A percentile compares a stretch with the other conserved stretches of the same genome.
phyloP scores from a whole-genome alignment of 176 grass and related monocot genomes.

The Luzula sylvatica region DNA sequence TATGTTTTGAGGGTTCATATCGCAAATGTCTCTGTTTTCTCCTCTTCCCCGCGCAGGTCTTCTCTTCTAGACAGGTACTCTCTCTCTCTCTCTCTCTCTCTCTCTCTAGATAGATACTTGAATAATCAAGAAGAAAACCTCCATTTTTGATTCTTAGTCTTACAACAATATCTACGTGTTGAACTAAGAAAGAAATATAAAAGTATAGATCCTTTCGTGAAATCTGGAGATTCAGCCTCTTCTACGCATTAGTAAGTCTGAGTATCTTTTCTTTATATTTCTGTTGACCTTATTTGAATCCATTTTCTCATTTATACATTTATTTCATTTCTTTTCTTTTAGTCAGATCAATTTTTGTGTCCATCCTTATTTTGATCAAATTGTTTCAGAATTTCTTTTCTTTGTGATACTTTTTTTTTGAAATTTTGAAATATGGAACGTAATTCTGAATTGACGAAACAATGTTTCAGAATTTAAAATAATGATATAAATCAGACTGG shows the following conservation, averaged over 20 bases:
- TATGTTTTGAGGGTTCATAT: not conserved
- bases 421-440: too few relatives aligned
- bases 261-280: constrained; percentile 2
- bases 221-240: not conserved
- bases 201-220: not conserved
- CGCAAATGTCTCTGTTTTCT: not conserved
- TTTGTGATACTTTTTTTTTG: too few relatives aligned
- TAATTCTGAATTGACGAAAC: too few relatives aligned
- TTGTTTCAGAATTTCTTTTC: too few relatives aligned
- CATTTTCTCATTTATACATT: not conserved
- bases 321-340: not conserved
- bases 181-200: not conserved
- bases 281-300: not conserved
- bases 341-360: not conserved
- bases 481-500: too few relatives aligned
- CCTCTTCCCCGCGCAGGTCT: not conserved
- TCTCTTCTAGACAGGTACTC: not conserved
- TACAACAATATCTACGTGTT: not conserved
- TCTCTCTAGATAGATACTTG: not conserved
- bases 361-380: not conserved
- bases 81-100: not conserved
- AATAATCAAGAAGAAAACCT: not conserved
- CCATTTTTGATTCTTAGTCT: constrained; percentile 1
- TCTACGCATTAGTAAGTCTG: constrained; percentile 7
- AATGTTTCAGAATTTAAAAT: too few relatives aligned